phyloP scores from a whole-genome alignment of 1,284 basidiomycete genomes.

The Volvariella surrecta region DNA sequence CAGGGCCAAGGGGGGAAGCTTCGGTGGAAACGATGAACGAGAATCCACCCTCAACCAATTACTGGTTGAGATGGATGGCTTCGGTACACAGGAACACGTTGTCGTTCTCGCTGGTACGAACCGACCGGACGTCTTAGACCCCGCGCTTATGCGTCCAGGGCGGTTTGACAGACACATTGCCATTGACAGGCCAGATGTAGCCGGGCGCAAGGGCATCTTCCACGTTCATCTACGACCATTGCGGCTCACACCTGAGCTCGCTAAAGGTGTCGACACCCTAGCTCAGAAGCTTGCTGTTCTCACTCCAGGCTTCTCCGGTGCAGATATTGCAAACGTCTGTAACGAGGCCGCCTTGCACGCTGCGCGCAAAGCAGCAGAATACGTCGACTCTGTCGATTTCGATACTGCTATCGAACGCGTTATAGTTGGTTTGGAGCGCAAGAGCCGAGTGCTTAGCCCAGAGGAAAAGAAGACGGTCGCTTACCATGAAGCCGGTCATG shows the following conservation, averaged over 20 bases:
- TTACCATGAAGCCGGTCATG: slow-evolving; percentile 98
- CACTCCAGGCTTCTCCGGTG: slow-evolving; percentile 97
- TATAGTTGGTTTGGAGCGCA: slow-evolving; percentile 94
- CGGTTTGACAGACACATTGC: slow-evolving; percentile 97
- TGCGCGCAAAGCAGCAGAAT: slow-evolving; percentile 77
- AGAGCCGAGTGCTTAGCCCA: slow-evolving; percentile 86
- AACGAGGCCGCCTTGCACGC: slow-evolving; percentile 97
- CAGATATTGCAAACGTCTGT: slow-evolving; percentile 98
- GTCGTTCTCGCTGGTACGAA: slow-evolving; percentile 98
- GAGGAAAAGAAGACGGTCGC: slow-evolving; percentile 99
- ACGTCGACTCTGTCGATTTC: slow-evolving; percentile 82
- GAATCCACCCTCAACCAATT: slow-evolving; percentile 98
- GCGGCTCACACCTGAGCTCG: slow-evolving; percentile 54
- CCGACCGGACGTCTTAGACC: slow-evolving; percentile 91
- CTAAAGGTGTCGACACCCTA: slow-evolving; percentile 48
- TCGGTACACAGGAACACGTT: slow-evolving; percentile 92
- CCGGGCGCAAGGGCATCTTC: slow-evolving; percentile 92
- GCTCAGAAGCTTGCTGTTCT: slow-evolving; percentile 92
- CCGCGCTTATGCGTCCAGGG: slow-evolving; percentile 92
- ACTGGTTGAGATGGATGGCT: slow-evolving; percentile 99
- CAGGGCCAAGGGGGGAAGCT: slow-evolving; percentile 79
- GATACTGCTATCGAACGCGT: slow-evolving; percentile 98
- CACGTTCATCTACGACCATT: slow-evolving; percentile 88
- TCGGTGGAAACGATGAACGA: slow-evolving; percentile 97
- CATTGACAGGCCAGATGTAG: slow-evolving; percentile 93